Evolutionary conservation across 2,329 filamentous ascomycete species (phyloP).

Genomic region (Neonectria neomacrospora): DNA sequence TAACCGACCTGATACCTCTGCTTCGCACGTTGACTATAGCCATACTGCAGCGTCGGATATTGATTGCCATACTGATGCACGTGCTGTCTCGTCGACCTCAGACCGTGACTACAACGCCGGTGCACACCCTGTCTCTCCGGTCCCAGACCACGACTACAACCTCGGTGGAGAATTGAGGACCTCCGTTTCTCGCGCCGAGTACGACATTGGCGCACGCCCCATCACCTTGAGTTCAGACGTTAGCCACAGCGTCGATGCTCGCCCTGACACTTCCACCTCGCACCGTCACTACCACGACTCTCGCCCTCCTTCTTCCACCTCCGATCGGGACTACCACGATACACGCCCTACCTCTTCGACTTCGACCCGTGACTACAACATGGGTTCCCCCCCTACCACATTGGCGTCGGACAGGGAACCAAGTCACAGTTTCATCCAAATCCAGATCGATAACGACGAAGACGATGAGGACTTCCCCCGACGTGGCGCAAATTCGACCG

Average conservation of each 20-base stretch:
- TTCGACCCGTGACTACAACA: constrained; percentile 17
- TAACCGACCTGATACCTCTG: constrained; percentile 40
- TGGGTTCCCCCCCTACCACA: constrained; percentile 47
- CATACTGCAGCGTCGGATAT: constrained; percentile 8
- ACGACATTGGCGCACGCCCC: constrained; percentile 5
- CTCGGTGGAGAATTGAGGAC: constrained; percentile 4
- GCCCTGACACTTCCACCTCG: constrained; percentile 52
- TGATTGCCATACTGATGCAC: constrained; percentile 19
- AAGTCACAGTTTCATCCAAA: constrained; percentile 22
- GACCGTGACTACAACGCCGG: not conserved
- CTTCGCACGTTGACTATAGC: constrained; percentile 19
- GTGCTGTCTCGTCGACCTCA: constrained; percentile 4
- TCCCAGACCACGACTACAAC: not conserved
- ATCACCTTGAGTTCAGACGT: constrained; percentile 13
- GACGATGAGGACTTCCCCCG: constrained; percentile 37
- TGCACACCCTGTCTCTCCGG: constrained; percentile 38
- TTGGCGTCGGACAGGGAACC: constrained; percentile 49
- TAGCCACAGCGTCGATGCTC: constrained; percentile 19
- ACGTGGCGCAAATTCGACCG: constrained; percentile 23
- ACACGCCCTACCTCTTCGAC: constrained; percentile 12
- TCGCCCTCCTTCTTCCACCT: constrained; percentile 51
- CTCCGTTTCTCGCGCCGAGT: constrained; percentile 35
- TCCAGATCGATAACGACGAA: constrained; percentile 25
- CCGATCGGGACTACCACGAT: constrained; percentile 39
- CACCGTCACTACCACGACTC: constrained; percentile 34